Evolutionary conservation across 192 early-diverging fungal genomes (phyloP), one percentile per base, ranked within the genome.

Genomic region (Lobulomyces angularis): DNA sequence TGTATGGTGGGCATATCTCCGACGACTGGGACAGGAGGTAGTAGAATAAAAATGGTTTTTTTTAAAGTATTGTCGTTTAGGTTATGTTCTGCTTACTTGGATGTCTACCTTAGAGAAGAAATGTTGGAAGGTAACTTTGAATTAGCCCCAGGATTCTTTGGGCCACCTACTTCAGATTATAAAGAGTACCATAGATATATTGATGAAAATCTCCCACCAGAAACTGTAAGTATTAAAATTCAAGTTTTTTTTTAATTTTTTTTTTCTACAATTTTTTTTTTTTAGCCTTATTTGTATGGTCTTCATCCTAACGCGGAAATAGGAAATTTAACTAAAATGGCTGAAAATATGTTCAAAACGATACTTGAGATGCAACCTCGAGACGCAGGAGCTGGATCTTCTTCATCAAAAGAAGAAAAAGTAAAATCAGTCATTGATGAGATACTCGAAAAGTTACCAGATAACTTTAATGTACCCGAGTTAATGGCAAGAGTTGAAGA

Each of bases 1-100:
- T 77, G 74, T 78, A 78, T 42, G 75, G 75, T 19, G 75, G 75
- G n/a, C 75, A 78, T 33, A 78, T 78, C 55, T 77, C 73, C 5
- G 75, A 78, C 38, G 75, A 77, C 37, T 77, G 70, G 74, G 74
- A 77, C 43, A 56, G 74, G 16, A 51, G 64, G n/a, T n/a, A n/a
- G n/a, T n/a, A n/a, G n/a, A n/a, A 32, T n/a, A 32, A n/a, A 32
- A 11, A 32, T 11, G 11, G 11, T n/a, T 32, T 11, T 32, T 11
- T 32, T n/a, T 32, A n/a, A 11, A 32, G 31, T 32, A 43, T 18
- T 43, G 41, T 25, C 27, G 37, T 11, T 25, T 9, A 41, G 47
- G 28, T 51, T 78, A 23, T 78, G 75, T 52, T 69, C 70, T 6
- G 48, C 72, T 5, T 78, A 78, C 50, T 47, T 78, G 36, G 75